Percentiles rank a stretch among this genome's conserved stretches.
Conservation (phyloP, 2,329 filamentous ascomycete genomes). For the Lecanicillium sp. region DNA sequence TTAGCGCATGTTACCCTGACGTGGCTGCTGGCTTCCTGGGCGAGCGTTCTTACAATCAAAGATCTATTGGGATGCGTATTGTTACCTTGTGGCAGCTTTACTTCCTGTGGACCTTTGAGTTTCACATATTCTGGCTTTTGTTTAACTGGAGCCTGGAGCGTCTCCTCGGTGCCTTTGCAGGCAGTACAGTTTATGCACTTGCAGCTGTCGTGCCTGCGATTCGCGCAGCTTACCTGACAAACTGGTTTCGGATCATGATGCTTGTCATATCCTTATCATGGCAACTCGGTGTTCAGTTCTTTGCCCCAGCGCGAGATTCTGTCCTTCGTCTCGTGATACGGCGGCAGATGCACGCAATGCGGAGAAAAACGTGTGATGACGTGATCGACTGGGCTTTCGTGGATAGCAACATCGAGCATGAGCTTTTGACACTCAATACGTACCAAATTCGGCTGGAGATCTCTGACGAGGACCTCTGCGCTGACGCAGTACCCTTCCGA, state of each 20-base stretch:
- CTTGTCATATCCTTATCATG: conserved; percentile 16
- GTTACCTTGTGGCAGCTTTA: conserved; percentile 16
- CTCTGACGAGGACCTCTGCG: too few species aligned
- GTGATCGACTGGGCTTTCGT: conserved; percentile 10
- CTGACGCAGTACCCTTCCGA: conserved; percentile 14
- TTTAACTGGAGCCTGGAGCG: conserved; percentile 19
- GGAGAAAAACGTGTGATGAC: neutral
- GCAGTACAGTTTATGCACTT: conserved; percentile 17
- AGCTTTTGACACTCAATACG: conserved; percentile 14
- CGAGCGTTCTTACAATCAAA: conserved; percentile 18
- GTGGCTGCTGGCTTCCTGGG: conserved; percentile 17
- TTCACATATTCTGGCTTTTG: conserved; percentile 16
- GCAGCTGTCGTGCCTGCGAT: conserved; percentile 15
- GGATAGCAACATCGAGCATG: conserved; percentile 10
- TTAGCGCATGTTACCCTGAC: conserved; percentile 16
- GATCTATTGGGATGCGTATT: conserved; percentile 17
- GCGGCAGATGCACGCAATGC: conserved; percentile 10
- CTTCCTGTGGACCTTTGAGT: conserved; percentile 17
- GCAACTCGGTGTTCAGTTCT: conserved; percentile 18
- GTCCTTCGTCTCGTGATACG: conserved; percentile 13
- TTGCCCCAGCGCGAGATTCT: conserved; percentile 12
- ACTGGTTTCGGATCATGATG: conserved; percentile 18
- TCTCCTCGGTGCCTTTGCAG: conserved; percentile 16
- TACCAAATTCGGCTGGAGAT: conserved; percentile 1
- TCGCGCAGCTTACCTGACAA: conserved; percentile 2